These are phyloP conservation scores for Annulohypoxylon nitens DNA, from an alignment of 495 filamentous ascomycete genomes.

Conservation along the genomic window DNA sequence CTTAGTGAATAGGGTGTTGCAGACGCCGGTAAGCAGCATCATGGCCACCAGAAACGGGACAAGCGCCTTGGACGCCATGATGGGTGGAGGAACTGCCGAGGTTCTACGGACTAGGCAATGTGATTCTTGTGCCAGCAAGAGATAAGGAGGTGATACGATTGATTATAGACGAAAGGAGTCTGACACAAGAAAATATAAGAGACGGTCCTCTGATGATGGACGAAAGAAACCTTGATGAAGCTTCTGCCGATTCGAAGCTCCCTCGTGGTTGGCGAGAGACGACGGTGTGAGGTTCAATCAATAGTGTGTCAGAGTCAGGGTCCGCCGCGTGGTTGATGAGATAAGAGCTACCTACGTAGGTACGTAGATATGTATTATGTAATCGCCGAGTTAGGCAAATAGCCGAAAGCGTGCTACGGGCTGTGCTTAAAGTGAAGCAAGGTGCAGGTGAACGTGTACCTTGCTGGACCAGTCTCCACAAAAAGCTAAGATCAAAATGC, in stretches of 20 bases:
- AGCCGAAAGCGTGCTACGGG: constrained; percentile 16
- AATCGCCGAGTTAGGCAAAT: constrained; percentile 11
- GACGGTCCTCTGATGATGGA: background rate
- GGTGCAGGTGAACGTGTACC: constrained; percentile 6
- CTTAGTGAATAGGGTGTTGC: constrained; percentile 97
- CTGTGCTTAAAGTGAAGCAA: background rate
- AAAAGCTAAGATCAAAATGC: constrained; percentile 10
- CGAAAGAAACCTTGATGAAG: constrained; percentile 35
- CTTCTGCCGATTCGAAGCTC: constrained; percentile 35
- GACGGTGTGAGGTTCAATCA: background rate
- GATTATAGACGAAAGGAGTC: background rate
- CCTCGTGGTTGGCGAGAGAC: constrained; percentile 19
- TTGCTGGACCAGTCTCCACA: constrained; percentile 12
- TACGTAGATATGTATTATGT: constrained; percentile 14
- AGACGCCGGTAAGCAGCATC: constrained; percentile 91
- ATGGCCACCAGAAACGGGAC: constrained; percentile 89
- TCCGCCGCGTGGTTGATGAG: constrained; percentile 20
- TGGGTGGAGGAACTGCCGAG: constrained; percentile 17
- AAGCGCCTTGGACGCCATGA: constrained; percentile 66
- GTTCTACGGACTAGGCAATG: constrained; percentile 6
- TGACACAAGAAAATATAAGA: constrained; percentile 15
- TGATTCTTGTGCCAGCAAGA: constrained; percentile 29
- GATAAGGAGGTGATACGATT: constrained; percentile 19
- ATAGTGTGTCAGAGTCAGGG: constrained; percentile 28
- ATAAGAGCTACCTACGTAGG: constrained; percentile 32